Conservation (phyloP, 2,329 filamentous ascomycete genomes). For the Exophiala sp. region DNA sequence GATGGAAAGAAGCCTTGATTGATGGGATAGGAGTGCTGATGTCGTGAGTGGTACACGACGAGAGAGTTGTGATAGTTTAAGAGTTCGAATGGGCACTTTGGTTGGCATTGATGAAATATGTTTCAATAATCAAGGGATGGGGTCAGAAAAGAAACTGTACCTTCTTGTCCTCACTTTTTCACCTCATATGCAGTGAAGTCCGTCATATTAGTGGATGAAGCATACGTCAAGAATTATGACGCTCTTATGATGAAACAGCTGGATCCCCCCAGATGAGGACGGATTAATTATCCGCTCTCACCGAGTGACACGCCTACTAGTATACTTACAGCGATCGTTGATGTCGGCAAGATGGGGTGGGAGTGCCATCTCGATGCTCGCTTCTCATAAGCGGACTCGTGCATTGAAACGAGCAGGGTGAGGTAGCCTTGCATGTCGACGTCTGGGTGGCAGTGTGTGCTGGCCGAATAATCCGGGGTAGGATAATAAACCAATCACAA, state of each 20-base stretch:
- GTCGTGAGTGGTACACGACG: background rate
- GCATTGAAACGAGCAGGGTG: background rate
- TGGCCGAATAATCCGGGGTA: background rate
- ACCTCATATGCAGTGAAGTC: too few species aligned
- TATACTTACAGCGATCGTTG: background rate
- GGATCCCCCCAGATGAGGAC: background rate
- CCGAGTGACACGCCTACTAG: background rate
- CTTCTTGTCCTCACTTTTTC: background rate
- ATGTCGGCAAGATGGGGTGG: too few species aligned
- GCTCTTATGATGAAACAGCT: slow-evolving; percentile 10
- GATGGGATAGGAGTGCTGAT: background rate
- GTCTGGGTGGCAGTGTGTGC: background rate
- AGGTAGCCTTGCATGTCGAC: too few species aligned
- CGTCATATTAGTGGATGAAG: background rate
- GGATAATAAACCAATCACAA: background rate
- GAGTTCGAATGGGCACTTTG: slow-evolving; percentile 2
- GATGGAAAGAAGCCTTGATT: background rate
- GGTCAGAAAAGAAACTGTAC: background rate
- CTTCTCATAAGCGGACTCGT: background rate
- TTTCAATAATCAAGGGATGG: background rate
- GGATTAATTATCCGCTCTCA: background rate
- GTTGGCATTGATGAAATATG: slow-evolving; percentile 3
- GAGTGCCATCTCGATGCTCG: background rate
- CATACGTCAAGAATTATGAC: slow-evolving; percentile 5
- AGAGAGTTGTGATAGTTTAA: background rate